Evolutionary conservation across 2,329 filamentous ascomycete species (phyloP), one percentile per base, ranked within the genome.

Genomic region (Talaromyces sp.): DNA sequence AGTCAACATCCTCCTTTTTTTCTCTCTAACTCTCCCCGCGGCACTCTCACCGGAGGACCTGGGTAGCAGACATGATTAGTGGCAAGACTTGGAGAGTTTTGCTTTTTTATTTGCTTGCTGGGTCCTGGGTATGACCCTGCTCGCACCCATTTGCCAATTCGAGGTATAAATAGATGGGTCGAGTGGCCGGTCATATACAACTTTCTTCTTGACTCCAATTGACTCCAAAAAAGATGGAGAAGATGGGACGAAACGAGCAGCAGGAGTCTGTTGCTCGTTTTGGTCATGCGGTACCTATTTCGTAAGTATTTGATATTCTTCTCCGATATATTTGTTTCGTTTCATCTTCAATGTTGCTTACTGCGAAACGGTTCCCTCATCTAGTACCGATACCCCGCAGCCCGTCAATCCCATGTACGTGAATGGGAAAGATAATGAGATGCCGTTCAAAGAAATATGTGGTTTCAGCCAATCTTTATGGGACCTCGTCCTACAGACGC

Each of bases 401-500:
- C 36, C 49, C 13, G 22, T n/a, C 10, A 58, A 36, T n/a, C 53
- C 61, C n/a, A 62, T 65, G 58, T 7, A 15, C 25, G 31, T 56
- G 53, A 25, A 22, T 31, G 38, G 47, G 7, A 22, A 29, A 31
- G 27, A 53, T 22, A 54, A 45, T 38, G 49, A 56, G 58, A 65
- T 53, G 54, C 27, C 25, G 47, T 59, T 45, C 13, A 59, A 66
- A 31, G 63, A 69, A 65, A 69, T 73, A 31, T 68, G 67, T 6
- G 53, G 68, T 22, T 65, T 73, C 19, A 68, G 75, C 6, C 68
- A 72, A 65, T 53, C 69, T 38, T 60, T 78, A 19, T 78, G 76
- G 76, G 69, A 72, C 25, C 67, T 71, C 19, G 69, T 72, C 17
- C 71, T 75, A 36, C 69, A 69, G n/a, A 69, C 69, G 15, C 74